These are phyloP conservation scores for Chimonanthus praecox DNA, from an alignment of 164 flowering plant species.

Conservation along the genomic window DNA sequence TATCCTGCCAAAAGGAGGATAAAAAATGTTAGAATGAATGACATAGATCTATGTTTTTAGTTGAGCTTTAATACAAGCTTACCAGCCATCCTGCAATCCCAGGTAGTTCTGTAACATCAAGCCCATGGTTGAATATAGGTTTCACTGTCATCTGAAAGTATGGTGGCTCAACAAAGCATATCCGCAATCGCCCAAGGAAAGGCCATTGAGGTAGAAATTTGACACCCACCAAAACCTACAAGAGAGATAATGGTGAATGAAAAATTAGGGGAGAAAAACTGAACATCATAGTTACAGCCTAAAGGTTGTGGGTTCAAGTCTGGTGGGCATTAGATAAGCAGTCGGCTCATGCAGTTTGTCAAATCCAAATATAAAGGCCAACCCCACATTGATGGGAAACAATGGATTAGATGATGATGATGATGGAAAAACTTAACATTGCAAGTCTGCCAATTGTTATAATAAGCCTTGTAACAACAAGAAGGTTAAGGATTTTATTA, in stretches of 20 bases:
- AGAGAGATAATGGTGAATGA: not conserved
- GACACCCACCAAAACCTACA: slow-evolving; percentile 83
- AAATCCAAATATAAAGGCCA: no score
- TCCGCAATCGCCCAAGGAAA: slow-evolving; percentile 70
- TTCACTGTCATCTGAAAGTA: slow-evolving; percentile 97
- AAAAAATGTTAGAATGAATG: not conserved
- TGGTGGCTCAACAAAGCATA: slow-evolving; percentile 96
- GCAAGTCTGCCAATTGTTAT: not conserved
- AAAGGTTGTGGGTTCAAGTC: no score
- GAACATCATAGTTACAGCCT: no score
- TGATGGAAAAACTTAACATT: not conserved
- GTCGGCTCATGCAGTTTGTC: no score
- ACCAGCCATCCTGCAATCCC: slow-evolving; percentile 99
- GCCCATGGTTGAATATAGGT: slow-evolving; percentile 80
- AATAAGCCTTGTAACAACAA: not conserved
- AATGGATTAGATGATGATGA: no score
- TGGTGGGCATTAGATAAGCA: no score
- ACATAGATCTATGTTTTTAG: not conserved
- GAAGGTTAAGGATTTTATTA: not conserved
- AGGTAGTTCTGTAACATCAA: slow-evolving; percentile 91
- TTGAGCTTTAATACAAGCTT: slow-evolving; percentile 14
- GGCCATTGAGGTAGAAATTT: slow-evolving; percentile 84
- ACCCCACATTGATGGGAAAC: no score
- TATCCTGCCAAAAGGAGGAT: slow-evolving; percentile 53
- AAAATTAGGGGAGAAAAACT: not conserved